These are phyloP conservation scores for Apiospora pterosperma DNA, from an alignment of 2,329 filamentous ascomycete species.

Conservation along the genomic window DNA sequence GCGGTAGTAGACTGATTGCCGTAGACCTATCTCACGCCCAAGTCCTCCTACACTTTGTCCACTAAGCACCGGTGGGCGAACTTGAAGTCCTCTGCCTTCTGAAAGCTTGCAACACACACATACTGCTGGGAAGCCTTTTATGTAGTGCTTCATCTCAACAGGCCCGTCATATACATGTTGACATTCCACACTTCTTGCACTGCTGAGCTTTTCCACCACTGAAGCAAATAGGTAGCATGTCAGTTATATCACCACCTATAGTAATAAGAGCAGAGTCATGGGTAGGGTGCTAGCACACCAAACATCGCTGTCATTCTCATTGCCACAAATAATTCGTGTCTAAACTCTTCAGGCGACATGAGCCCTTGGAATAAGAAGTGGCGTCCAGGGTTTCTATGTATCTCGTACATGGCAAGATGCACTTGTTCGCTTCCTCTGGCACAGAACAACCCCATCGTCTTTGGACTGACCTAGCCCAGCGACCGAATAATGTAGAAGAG, in stretches of 20 bases:
- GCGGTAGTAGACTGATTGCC: too few species aligned
- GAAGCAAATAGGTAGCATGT: background rate
- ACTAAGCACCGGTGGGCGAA: too few species aligned
- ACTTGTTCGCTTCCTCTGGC: background rate
- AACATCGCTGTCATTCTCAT: background rate
- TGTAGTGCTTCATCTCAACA: too few species aligned
- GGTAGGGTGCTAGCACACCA: background rate
- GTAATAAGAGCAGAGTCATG: background rate
- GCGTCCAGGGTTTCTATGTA: background rate
- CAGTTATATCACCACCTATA: background rate
- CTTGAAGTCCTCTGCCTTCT: too few species aligned
- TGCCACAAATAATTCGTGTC: background rate
- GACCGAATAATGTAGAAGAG: conserved; percentile 77
- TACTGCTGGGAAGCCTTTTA: too few species aligned
- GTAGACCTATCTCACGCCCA: too few species aligned
- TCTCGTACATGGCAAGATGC: background rate
- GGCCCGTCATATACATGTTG: too few species aligned
- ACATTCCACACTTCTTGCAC: too few species aligned
- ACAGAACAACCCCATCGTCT: background rate
- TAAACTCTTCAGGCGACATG: background rate
- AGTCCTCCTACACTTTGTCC: too few species aligned
- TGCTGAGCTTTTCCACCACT: background rate
- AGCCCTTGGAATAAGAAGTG: background rate
- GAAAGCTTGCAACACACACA: too few species aligned
- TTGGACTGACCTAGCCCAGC: background rate